Conservation (phyloP, 345 rosid species). For the Kernera saxatilis region DNA sequence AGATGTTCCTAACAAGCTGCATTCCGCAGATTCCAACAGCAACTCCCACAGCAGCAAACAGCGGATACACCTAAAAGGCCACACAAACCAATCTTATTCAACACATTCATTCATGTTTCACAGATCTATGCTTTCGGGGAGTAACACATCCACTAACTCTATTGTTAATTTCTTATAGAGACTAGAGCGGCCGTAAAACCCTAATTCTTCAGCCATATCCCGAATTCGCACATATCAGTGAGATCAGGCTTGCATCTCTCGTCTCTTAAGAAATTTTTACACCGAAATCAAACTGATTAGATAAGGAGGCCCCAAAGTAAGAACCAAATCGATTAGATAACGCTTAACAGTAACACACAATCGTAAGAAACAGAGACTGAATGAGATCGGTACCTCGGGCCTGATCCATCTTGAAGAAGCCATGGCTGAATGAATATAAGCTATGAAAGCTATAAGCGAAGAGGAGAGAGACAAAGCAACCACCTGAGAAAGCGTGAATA, state of each 20-base stretch:
- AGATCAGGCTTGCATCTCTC: too few species aligned
- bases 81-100: neutral
- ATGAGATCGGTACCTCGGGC: conserved; percentile 1
- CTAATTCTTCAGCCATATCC: neutral
- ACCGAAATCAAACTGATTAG: neutral
- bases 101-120: neutral
- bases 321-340: neutral
- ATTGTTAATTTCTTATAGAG: too few species aligned
- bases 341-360: neutral
- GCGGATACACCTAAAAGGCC: conserved; percentile 58
- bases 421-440: neutral
- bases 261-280: neutral
- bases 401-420: conserved; percentile 16
- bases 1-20: conserved; percentile 62
- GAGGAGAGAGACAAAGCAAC: neutral
- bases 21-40: conserved; percentile 82
- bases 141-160: neutral
- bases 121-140: neutral
- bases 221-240: too few species aligned
- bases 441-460: neutral
- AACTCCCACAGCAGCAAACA: conserved; percentile 64
- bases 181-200: neutral
- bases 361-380: neutral
- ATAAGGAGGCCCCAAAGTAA: neutral
- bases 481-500: conserved; percentile 13